Conservation (phyloP, 2,329 filamentous ascomycete genomes). For the Pseudogymnoascus sp. region DNA sequence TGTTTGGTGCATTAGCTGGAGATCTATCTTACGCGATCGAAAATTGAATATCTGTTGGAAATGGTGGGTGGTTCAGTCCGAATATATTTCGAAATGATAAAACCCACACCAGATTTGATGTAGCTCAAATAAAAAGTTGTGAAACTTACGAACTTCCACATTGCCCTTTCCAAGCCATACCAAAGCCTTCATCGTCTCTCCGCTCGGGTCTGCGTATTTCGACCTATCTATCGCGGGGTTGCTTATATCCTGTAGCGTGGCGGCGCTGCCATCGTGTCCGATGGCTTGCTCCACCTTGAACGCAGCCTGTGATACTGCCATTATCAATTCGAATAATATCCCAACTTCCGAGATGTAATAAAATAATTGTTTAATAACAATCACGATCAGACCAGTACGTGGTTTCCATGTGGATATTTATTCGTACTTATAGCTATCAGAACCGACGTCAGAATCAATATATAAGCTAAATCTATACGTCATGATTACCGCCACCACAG, state of each 20-base stretch:
- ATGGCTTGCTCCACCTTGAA: slow-evolving; percentile 57
- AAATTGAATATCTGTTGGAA: background rate
- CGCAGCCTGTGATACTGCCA: slow-evolving; percentile 48
- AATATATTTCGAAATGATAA: background rate
- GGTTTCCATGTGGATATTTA: background rate
- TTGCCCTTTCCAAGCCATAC: slow-evolving; percentile 76
- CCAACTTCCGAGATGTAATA: background rate
- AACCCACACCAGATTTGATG: background rate
- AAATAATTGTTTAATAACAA: background rate
- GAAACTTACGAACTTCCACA: slow-evolving; percentile 53
- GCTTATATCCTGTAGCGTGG: slow-evolving; percentile 60
- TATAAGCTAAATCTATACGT: background rate
- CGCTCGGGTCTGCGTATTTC: slow-evolving; percentile 40
- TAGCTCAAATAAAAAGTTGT: background rate
- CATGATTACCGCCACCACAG: background rate
- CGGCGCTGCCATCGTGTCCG: slow-evolving; percentile 58
- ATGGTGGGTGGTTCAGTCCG: background rate
- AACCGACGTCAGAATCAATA: background rate
- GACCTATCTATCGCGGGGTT: slow-evolving; percentile 49
- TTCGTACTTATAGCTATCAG: background rate
- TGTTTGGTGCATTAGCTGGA: background rate
- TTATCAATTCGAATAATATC: background rate
- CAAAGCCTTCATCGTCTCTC: slow-evolving; percentile 68
- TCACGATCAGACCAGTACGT: background rate
- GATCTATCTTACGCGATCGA: background rate